A percentile compares a stretch with the other conserved stretches of the same genome.
These are phyloP conservation scores for Phylloporus sp. DNA, from an alignment of 768 basidiomycete species.

Conservation along the genomic window DNA sequence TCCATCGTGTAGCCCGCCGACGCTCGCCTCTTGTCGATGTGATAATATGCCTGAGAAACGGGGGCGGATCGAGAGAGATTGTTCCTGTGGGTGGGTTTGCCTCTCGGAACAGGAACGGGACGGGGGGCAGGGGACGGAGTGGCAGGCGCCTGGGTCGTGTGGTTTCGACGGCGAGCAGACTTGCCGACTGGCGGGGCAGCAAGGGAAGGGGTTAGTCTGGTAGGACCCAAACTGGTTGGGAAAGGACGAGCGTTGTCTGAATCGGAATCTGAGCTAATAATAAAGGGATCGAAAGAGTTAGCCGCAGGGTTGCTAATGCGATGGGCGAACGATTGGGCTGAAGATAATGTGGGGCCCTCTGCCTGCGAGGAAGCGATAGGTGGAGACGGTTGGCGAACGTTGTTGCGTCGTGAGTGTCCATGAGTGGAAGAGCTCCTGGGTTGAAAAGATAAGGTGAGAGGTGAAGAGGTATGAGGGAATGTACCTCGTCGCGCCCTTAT, in stretches of 20 bases:
- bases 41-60: slow-evolving; percentile 33
- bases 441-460: slow-evolving; percentile 8
- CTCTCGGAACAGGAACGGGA: slow-evolving; percentile 50
- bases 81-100: slow-evolving; percentile 12
- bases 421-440: slow-evolving; percentile 47
- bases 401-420: slow-evolving; percentile 45
- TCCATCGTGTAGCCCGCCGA: slow-evolving; percentile 30
- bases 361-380: slow-evolving; percentile 61
- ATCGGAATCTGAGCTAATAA: slow-evolving; percentile 42
- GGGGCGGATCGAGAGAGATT: slow-evolving; percentile 54
- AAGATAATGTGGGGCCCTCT: slow-evolving; percentile 43
- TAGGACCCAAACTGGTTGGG: slow-evolving; percentile 10
- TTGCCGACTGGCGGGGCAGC: slow-evolving; percentile 50
- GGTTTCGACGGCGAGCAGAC: slow-evolving; percentile 56
- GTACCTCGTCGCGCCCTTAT: slow-evolving; percentile 43
- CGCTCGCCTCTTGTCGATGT: slow-evolving; percentile 31
- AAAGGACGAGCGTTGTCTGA: slow-evolving; percentile 38
- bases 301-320: slow-evolving; percentile 31
- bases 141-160: slow-evolving; percentile 25
- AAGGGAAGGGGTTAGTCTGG: slow-evolving; percentile 39
- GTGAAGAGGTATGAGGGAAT: slow-evolving; percentile 4
- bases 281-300: slow-evolving; percentile 48
- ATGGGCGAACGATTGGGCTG: slow-evolving; percentile 23
- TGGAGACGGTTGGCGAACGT: slow-evolving; percentile 61
- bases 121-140: slow-evolving; percentile 39